Conservation (phyloP, 768 basidiomycete genomes). For the Agrocybe praecox region DNA sequence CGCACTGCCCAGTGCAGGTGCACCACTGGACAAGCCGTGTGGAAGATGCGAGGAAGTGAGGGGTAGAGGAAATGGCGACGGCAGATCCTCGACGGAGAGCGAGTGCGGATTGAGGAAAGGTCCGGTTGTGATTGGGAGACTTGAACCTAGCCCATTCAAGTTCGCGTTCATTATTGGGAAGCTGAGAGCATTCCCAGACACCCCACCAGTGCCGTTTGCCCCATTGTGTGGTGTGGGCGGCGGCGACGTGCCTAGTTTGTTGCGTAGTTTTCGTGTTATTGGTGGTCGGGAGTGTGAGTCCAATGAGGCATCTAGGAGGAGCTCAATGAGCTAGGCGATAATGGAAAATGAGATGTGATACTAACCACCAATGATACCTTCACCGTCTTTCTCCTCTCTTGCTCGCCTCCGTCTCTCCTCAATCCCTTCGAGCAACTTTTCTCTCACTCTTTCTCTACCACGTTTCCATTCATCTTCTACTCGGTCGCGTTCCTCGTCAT, state of each 20-base stretch:
- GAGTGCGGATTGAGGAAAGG: conserved; percentile 83
- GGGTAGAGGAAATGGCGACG: conserved; percentile 81
- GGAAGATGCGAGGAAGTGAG: conserved; percentile 26
- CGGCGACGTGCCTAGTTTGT: conserved; percentile 78
- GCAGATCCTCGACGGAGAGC: conserved; percentile 82
- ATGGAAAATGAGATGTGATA: conserved; percentile 14
- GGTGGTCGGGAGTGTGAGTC: conserved; percentile 80
- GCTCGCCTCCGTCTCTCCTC: conserved; percentile 80
- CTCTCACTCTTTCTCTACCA: conserved; percentile 74
- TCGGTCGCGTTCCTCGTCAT: conserved; percentile 74
- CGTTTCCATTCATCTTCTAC: conserved; percentile 85
- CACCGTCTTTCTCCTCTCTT: conserved; percentile 87
- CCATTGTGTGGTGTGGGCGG: conserved; percentile 70
- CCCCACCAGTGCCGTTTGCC: conserved; percentile 14
- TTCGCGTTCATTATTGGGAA: conserved; percentile 29
- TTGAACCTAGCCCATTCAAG: conserved; percentile 30
- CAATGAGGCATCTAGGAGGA: conserved; percentile 62
- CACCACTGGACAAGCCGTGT: conserved; percentile 13
- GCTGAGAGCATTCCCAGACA: conserved; percentile 10
- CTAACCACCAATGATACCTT: conserved; percentile 73
- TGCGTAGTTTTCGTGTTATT: conserved; percentile 82
- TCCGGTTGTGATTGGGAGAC: conserved; percentile 65
- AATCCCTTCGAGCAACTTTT: conserved; percentile 80
- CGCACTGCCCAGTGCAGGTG: conserved; percentile 24
- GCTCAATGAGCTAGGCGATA: conserved; percentile 4